phyloP scores from a whole-genome alignment of 768 basidiomycete species.

The Psilocybe azurescens region DNA sequence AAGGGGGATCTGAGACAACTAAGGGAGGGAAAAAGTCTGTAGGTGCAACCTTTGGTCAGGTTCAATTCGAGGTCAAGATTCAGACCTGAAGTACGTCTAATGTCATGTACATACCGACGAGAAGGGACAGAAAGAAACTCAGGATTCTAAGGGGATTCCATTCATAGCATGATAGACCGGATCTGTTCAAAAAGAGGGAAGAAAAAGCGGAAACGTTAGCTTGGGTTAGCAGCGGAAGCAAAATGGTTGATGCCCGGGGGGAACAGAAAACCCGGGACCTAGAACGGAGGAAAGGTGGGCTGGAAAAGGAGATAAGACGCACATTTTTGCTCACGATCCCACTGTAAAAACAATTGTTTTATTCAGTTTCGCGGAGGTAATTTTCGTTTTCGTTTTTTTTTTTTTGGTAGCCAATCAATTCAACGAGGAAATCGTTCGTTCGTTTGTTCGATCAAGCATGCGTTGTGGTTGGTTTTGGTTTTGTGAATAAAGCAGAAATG shows the following conservation, averaged over 20 bases:
- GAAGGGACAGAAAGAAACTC: not conserved
- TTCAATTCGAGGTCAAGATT: too few species aligned
- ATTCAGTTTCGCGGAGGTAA: constrained; percentile 6
- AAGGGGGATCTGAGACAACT: too few species aligned
- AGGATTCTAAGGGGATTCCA: not conserved
- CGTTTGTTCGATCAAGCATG: not conserved
- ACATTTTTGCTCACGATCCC: constrained; percentile 75
- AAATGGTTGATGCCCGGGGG: not conserved
- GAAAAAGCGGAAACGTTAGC: not conserved
- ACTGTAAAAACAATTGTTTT: constrained; percentile 36
- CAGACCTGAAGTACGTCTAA: not conserved
- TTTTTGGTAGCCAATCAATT: not conserved
- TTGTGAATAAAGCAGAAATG: not conserved
- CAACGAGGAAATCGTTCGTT: not conserved
- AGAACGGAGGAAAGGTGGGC: not conserved
- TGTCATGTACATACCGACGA: not conserved
- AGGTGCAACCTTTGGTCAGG: too few species aligned
- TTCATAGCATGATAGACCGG: constrained; percentile 34
- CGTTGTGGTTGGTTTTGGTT: not conserved
- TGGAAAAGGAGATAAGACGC: constrained; percentile 36
- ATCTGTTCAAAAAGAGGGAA: constrained; percentile 25
- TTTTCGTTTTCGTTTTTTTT: not conserved
- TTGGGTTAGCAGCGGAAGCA: not conserved
- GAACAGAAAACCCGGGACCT: not conserved
- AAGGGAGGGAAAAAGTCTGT: too few species aligned